Evolutionary conservation across 2,329 filamentous ascomycete species (phyloP), one percentile per base, ranked within the genome.

Genomic region (Paraphaeosphaeria sporulosa): DNA sequence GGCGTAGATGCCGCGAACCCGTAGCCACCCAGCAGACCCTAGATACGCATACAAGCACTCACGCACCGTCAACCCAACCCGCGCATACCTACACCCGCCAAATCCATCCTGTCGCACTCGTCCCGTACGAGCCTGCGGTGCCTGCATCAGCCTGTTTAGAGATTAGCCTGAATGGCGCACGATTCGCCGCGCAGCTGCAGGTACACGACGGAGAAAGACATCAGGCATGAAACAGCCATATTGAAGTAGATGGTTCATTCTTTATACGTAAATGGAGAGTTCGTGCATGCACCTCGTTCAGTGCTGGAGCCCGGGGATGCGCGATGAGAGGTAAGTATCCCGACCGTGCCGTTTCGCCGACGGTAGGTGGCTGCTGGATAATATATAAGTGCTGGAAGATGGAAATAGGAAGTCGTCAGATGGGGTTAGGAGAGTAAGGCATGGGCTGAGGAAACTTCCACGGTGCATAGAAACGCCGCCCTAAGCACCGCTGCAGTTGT

Each of bases 141-240:
- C 17, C 12, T 34, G 38, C 40, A 43, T 43, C 21, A 43, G 36
- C 9, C 30, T 54, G 38, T 55, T 34, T 46, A n/a, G 27, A 55
- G 27, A 47, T 55, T 55, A 55, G 52, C 40, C 52, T 55, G 52
- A 55, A 55, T 38, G 23, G n/a, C 30, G 3, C 19, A 25, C 42
- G 25, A 17, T 19, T 4, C 52, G 42, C 42, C 10, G 10, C 23
- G 42, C 52, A 55, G 52, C 21, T 7, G 38, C 21, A 53, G 13
- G 27, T 13, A 34, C 19, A 15, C 4, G 8, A 9, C 12, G 23
- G 10, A 30, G n/a, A n/a, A n/a, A n/a, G n/a, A n/a, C n/a, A n/a
- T n/a, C n/a, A n/a, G n/a, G 19, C 42, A 23, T 2, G 17, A 40
- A 19, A 43, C 10, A 30, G 5, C 21, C 50, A 23, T 53, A 43